phyloP scores from a whole-genome alignment of 2,329 filamentous ascomycete species.

The Emericellopsis cladophorae region DNA sequence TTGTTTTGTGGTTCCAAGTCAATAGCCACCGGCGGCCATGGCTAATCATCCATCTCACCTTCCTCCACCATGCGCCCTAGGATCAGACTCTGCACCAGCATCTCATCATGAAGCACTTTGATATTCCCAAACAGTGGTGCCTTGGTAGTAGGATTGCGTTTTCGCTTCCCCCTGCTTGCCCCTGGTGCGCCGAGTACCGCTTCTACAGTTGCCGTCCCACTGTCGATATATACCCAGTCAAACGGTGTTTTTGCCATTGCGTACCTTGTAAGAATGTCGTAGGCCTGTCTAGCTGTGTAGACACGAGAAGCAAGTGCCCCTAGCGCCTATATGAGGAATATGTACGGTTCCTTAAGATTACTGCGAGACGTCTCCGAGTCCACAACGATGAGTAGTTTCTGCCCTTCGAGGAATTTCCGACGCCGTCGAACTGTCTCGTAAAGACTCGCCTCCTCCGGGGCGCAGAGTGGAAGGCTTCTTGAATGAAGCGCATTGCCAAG shows the following conservation, averaged over 20 bases:
- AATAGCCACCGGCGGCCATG: no score
- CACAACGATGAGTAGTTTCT: slow-evolving; percentile 61
- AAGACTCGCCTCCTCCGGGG: slow-evolving; percentile 43
- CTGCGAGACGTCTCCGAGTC: slow-evolving; percentile 40
- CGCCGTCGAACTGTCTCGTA: slow-evolving; percentile 43
- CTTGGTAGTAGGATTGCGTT: slow-evolving; percentile 12
- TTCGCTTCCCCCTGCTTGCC: slow-evolving; percentile 26
- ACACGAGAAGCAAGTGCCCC: slow-evolving; percentile 61
- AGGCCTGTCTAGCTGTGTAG: slow-evolving; percentile 52
- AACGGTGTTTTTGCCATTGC: slow-evolving; percentile 37
- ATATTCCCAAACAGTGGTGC: slow-evolving; percentile 32
- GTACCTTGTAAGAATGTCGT: slow-evolving; percentile 38
- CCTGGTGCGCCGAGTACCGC: slow-evolving; percentile 25
- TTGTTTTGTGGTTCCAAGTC: no score
- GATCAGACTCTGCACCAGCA: slow-evolving; percentile 87
- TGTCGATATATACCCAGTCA: slow-evolving; percentile 72
- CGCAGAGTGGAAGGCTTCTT: slow-evolving; percentile 50
- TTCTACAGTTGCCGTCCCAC: slow-evolving; percentile 40
- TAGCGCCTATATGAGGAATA: slow-evolving; percentile 69
- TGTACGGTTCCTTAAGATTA: slow-evolving; percentile 55
- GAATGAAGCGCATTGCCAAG: slow-evolving; percentile 70
- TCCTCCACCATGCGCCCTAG: slow-evolving; percentile 65
- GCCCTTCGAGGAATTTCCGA: slow-evolving; percentile 47
- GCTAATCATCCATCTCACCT: slow-evolving; percentile 30
- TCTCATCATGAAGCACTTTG: slow-evolving; percentile 67